phyloP scores from a whole-genome alignment of 2,329 filamentous ascomycete species.

The Lecanicillium sp. region DNA sequence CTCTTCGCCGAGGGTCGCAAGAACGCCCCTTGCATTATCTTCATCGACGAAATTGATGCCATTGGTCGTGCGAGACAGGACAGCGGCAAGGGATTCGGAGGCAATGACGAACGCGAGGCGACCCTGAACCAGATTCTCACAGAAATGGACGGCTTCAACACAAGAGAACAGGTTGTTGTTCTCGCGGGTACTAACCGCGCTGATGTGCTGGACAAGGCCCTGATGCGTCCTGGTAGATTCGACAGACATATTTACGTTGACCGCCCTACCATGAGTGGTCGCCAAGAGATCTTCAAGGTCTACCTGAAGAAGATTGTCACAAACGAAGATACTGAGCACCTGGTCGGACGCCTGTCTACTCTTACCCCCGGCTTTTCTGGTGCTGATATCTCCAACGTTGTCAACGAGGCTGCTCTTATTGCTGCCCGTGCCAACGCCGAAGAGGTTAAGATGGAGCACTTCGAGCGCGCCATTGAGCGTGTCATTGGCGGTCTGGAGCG shows the following conservation, averaged over 20 bases:
- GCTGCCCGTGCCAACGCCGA: constrained; percentile 78
- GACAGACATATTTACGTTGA: constrained; percentile 96
- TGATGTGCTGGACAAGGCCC: constrained; percentile 87
- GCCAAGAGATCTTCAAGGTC: constrained; percentile 92
- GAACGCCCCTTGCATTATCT: constrained; percentile 96
- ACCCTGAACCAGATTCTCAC: constrained; percentile 98
- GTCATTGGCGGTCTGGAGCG: constrained; percentile 95
- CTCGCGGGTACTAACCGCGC: constrained; percentile 94
- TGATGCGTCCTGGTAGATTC: constrained; percentile 95
- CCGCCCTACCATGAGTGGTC: constrained; percentile 90
- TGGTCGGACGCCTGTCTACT: constrained; percentile 83
- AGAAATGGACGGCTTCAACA: constrained; percentile 99
- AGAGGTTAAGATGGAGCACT: constrained; percentile 80
- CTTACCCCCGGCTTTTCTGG: constrained; percentile 95
- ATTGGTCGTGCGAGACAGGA: constrained; percentile 89
- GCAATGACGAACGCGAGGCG: constrained; percentile 94
- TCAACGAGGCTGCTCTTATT: constrained; percentile 94
- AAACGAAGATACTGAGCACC: constrained; percentile 77
- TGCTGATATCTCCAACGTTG: constrained; percentile 96
- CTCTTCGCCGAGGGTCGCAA: constrained; percentile 92
- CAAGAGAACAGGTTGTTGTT: constrained; percentile 90
- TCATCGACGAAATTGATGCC: constrained; percentile 98
- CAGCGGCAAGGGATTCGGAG: constrained; percentile 64
- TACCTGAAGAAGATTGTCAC: constrained; percentile 94
- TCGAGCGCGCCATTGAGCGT: constrained; percentile 95